Evolutionary conservation across 176 grass and related monocot species (phyloP).

Genomic region (Oropetium thomaeum): DNA sequence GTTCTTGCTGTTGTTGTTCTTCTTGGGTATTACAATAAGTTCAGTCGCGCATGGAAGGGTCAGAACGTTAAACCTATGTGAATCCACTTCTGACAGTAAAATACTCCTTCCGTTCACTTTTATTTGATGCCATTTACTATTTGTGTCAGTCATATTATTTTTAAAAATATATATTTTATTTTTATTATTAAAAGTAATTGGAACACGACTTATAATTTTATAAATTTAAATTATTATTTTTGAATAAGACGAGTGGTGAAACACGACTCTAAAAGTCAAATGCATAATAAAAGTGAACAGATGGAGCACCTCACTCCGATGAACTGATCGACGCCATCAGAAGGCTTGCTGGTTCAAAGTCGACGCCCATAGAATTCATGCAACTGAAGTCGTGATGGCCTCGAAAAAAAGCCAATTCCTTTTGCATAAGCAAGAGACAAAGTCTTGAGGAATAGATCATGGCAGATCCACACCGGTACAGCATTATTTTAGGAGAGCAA

Average conservation of each 20-base stretch:
- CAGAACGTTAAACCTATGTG: too few species aligned
- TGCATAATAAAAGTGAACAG: too few species aligned
- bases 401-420: slow-evolving; percentile 23
- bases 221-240: too few species aligned
- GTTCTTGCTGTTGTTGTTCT: neutral
- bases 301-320: neutral
- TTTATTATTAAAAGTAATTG: too few species aligned
- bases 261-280: too few species aligned
- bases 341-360: slow-evolving; percentile 18
- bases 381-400: neutral
- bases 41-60: neutral
- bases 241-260: too few species aligned
- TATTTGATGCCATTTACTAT: too few species aligned
- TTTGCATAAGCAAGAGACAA: neutral
- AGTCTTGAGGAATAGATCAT: slow-evolving; percentile 10
- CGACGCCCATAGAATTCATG: slow-evolving; percentile 45
- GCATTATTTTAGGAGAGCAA: slow-evolving; percentile 31
- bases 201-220: too few species aligned
- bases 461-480: slow-evolving; percentile 1
- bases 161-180: too few species aligned
- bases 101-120: too few species aligned
- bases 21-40: neutral
- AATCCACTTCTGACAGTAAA: neutral
- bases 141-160: too few species aligned
- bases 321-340: neutral